Base-by-base conservation (phyloP, 2,329 filamentous ascomycete species). In the Fusarium sp. region DNA sequence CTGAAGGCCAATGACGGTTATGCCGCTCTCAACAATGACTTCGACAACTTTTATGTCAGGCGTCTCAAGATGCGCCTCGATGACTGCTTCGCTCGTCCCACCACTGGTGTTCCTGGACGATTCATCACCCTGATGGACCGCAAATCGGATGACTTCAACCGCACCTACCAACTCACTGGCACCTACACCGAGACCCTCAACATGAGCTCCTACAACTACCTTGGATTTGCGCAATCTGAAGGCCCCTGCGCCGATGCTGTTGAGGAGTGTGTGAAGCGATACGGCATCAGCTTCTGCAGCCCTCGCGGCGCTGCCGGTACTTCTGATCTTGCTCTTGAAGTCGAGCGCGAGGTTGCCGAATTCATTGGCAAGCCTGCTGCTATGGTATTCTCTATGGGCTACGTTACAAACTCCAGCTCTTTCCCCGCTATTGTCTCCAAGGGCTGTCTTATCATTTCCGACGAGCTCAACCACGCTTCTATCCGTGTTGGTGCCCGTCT, bases 181-280 rank as follows among this genome's bases (percentile, higher is more conserved):
- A 96, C 92, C 43, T 90, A 87, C 57, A 98, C 94, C 1, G 92
- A 99, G 78, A 98, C 95, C 0, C 82, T 99, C 71, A 99, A 99
- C 79, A 91, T 99, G 90, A 97, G 94, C 81, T 99, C 95, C 1
- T 99, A 99, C 85, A 99, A 99, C 79, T 99, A 99, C 75, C 91
- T 99, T 24, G 95, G 95, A 39, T 99, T 99, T 72, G 95, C 95
- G 47, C 95, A 99, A 77, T 97, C 95, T 0, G 93, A 98, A 67
- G 95, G 95, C 10, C 94, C 95, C 36, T 99, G 95, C 74, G 95
- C 95, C 42, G 94, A 98, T 75, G 90, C 91, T 12, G 92, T 94
- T 5, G 95, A 99, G 79, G 90, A 93, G 42, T 87, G 86, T 42
- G 88, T 97, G 65, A 88, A 87, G 77, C 93, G 90, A 73, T 95